Base-by-base conservation (phyloP, 495 filamentous ascomycete species). In the Hypoxylon subgilvum region DNA sequence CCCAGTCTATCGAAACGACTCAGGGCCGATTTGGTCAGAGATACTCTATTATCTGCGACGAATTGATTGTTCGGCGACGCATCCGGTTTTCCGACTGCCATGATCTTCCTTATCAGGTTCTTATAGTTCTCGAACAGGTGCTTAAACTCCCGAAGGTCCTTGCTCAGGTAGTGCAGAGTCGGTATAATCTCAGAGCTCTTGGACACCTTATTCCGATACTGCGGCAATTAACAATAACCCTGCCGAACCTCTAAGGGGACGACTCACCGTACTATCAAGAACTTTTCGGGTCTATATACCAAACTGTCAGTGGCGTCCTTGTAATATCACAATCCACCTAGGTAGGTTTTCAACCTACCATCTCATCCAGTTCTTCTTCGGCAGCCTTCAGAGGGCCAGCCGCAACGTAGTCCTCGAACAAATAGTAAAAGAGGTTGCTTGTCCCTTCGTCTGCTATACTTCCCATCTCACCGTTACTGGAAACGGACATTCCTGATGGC, bases 401-500 rank as follows among this genome's bases (percentile, higher is more conserved):
- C 1, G 69, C 64, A 27, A 67, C 63, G 19, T 73, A 95, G 69
- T 94, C 90, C 61, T 96, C 91, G 61, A 94, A 95, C 4, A 96
- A 78, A 66, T 92, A 94, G 68, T 90, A 93, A 63, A 93, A 90
- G 9, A 96, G 76, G 22, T 92, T 72, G 54, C 89, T 90, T 0
- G 91, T 79, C 2, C 84, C 81, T 61, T 91, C 87, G 8, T 69
- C 69, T n/a, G 73, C 75, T 12, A 70, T 48, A 47, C 57, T 63
- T 21, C 72, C 59, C 22, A 54, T 34, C 19, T 52, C 36, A 8
- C 65, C 50, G 16, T 45, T 48, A 16, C 16, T 59, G 16, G 57
- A 51, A 19, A 61, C 45, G 16, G 61, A 57, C 25, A 63, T 52
- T 8, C 52, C 51, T 25, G 60, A 53, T 35, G 69, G 56, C 4